Conservation (phyloP, 352 stramenopile species). For the Pythium plurisporium region DNA sequence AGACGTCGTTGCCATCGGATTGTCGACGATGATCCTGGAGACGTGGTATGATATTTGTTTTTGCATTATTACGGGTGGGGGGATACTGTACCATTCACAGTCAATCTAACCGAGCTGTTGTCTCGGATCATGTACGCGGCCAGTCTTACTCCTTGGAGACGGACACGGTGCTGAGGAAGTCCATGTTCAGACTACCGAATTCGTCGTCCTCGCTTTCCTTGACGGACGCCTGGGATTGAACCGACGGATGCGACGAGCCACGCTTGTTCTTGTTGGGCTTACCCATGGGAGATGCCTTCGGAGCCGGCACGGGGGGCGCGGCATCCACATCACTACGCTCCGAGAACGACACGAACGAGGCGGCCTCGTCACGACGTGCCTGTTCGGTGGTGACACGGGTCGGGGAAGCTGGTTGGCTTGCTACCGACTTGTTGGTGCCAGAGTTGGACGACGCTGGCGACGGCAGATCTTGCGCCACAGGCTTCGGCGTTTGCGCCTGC, state of each 20-base stretch:
- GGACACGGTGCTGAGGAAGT: slow-evolving; percentile 62
- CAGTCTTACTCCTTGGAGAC: slow-evolving; percentile 21
- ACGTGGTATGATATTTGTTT: no score
- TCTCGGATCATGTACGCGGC: not conserved
- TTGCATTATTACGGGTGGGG: not conserved
- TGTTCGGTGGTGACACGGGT: slow-evolving; percentile 1
- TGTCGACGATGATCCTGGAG: no score
- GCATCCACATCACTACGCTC: not conserved
- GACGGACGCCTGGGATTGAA: slow-evolving; percentile 24
- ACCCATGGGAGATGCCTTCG: slow-evolving; percentile 9
- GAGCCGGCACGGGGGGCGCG: not conserved
- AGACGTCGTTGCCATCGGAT: no score
- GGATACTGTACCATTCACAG: not conserved
- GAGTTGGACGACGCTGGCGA: not conserved
- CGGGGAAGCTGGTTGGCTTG: slow-evolving; percentile 1
- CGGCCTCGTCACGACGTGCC: slow-evolving; percentile 1
- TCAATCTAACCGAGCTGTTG: not conserved
- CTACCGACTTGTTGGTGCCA: not conserved
- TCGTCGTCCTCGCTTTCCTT: slow-evolving; percentile 43
- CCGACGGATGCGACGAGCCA: not conserved
- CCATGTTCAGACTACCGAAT: slow-evolving; percentile 66
- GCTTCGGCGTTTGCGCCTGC: not conserved
- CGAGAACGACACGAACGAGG: slow-evolving; percentile 30
- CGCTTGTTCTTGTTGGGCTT: slow-evolving; percentile 13
- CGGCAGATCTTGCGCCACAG: not conserved